Evolutionary conservation across 192 early-diverging fungal species (phyloP).

Genomic region (Jimgerdemannia lactiflua): DNA sequence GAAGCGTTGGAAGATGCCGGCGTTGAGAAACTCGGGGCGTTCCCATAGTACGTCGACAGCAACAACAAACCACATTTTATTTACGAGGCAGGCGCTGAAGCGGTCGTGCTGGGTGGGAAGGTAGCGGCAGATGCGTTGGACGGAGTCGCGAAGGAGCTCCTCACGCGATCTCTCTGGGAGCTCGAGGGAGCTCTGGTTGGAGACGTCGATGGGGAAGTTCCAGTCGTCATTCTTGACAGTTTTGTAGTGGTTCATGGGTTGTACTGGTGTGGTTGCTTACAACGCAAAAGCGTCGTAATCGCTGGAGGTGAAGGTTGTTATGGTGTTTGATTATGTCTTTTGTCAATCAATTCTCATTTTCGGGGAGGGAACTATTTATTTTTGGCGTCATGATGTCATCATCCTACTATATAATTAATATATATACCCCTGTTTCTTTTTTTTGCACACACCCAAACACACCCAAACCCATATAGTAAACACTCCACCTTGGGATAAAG

Average conservation of each 20-base stretch:
- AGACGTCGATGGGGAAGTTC: conserved; percentile 13
- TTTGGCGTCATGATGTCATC: too few relatives aligned
- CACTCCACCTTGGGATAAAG: too few relatives aligned
- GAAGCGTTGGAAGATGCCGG: conserved; percentile 25
- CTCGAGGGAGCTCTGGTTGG: conserved; percentile 1
- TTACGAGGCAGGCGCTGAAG: conserved; percentile 24
- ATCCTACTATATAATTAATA: too few relatives aligned
- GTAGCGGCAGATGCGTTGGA: conserved; percentile 21
- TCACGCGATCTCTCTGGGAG: conserved; percentile 6
- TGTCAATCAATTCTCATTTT: too few relatives aligned
- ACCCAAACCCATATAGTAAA: too few relatives aligned
- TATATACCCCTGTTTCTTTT: too few relatives aligned
- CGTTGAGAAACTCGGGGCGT: conserved; percentile 22
- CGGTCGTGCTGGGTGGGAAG: conserved; percentile 24
- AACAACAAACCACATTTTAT: conserved; percentile 23
- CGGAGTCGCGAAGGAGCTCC: background rate
- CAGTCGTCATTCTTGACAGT: conserved; percentile 6
- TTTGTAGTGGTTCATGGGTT: background rate
- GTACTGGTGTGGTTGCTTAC: too few relatives aligned
- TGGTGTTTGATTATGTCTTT: too few relatives aligned
- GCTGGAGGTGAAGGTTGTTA: too few relatives aligned
- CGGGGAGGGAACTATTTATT: too few relatives aligned
- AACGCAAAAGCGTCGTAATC: too few relatives aligned
- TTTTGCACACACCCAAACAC: too few relatives aligned
- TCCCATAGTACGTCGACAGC: conserved; percentile 35